Evolutionary conservation across 495 filamentous ascomycete species (phyloP), one percentile per base, ranked within the genome.

Genomic region (Tuber umbilicatum): DNA sequence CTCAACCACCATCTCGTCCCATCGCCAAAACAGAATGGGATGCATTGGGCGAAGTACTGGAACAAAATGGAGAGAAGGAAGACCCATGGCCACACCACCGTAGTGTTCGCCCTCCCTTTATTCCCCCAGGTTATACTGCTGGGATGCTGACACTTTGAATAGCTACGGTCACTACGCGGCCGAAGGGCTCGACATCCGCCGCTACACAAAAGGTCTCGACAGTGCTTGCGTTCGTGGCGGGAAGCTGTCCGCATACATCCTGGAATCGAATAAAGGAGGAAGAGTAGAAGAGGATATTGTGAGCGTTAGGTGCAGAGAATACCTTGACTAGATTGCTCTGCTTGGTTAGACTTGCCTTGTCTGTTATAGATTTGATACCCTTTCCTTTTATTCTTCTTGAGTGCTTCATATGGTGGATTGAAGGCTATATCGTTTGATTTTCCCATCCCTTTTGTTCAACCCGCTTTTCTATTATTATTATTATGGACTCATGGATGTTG

Each of bases 101-200:
- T 80, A 23, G 71, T 81, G 80, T 80, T 68, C 45, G 80, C 55
- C 37, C 31, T 55, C 40, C 38, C n/a, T 19, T 39, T 70, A 10
- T 41, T 7, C 37, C n/a, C 27, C 27, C 27, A 5, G 9, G 5
- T 17, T 73, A 16, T 74, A 38, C 14, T 5, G 55, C 55, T 31
- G 50, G 69, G 23, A 45, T 21, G n/a, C n/a, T 23, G 12, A 69
- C 27, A 31, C 40, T 42, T 23, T 40, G 31, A 45, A 43, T 35
- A 86, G 91, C 69, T 99, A 97, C 81, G 95, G 94, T 5, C 95
- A 99, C 81, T 92, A 98, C 82, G 88, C 92, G 55, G 89, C 89
- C 60, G 82, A 84, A 0, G 92, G 92, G 0, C 86, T 97, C 27
- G 89, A 90, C 60, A 83, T 92, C 10, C 83, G 87, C 68, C 84